phyloP scores from a whole-genome alignment of 2,329 filamentous ascomycete species.

The Fusarium odoratissimum region DNA sequence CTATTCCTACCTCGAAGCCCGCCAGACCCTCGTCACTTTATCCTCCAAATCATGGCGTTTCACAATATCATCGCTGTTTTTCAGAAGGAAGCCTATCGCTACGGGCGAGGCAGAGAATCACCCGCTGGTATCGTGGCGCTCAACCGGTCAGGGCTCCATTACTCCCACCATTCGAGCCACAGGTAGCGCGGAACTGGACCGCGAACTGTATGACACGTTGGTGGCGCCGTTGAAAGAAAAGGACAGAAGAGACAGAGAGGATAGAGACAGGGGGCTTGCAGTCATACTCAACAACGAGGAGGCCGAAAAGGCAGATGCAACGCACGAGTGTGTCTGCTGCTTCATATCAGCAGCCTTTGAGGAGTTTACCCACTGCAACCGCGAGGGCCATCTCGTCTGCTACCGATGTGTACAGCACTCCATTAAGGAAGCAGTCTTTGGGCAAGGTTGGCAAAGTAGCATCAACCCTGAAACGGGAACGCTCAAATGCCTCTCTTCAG shows the following conservation, averaged over 20 bases:
- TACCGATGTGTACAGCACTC: slow-evolving; percentile 85
- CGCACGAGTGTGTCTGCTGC: slow-evolving; percentile 82
- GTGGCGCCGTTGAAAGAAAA: slow-evolving; percentile 64
- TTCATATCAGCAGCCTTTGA: slow-evolving; percentile 78
- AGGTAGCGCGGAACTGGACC: slow-evolving; percentile 72
- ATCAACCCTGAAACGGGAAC: slow-evolving; percentile 79
- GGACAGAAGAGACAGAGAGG: slow-evolving; percentile 57
- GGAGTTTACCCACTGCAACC: slow-evolving; percentile 77
- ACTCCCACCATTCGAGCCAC: slow-evolving; percentile 74
- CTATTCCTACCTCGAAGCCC: slow-evolving; percentile 79
- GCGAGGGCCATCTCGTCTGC: slow-evolving; percentile 78
- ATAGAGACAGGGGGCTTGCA: slow-evolving; percentile 65
- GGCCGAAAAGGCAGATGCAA: slow-evolving; percentile 66
- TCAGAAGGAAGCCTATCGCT: slow-evolving; percentile 69
- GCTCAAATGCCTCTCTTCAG: slow-evolving; percentile 84
- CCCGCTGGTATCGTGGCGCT: slow-evolving; percentile 71
- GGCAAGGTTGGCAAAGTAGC: slow-evolving; percentile 88
- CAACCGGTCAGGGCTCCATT: slow-evolving; percentile 65
- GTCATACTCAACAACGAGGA: slow-evolving; percentile 67
- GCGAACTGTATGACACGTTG: slow-evolving; percentile 69
- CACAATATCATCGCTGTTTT: slow-evolving; percentile 76
- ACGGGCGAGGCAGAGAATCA: slow-evolving; percentile 68
- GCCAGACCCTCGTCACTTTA: slow-evolving; percentile 75
- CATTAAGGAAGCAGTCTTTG: slow-evolving; percentile 88
- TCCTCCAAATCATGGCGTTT: slow-evolving; percentile 83